Evolutionary conservation across 164 flowering plant species (phyloP).

Genomic region (Brasenia schreberi): DNA sequence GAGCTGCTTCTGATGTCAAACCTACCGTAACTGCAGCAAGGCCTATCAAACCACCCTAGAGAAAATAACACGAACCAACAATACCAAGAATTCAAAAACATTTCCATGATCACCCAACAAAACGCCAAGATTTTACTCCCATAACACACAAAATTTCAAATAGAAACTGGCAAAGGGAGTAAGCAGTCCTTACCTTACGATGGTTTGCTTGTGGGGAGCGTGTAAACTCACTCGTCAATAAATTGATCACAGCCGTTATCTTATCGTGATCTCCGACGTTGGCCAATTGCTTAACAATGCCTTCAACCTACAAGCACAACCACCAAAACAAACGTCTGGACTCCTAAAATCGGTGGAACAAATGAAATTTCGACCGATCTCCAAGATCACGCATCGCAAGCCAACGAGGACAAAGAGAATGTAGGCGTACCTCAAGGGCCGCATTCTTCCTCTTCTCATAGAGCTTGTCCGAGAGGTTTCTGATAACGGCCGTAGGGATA

Average conservation of each 20-base stretch:
- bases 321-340: background rate
- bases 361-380: background rate
- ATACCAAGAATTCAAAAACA: background rate
- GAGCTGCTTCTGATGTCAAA: constrained; percentile 75
- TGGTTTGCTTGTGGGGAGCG: constrained; percentile 82
- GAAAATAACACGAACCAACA: constrained; percentile 2
- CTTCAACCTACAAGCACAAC: constrained; percentile 49
- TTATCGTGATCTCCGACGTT: constrained; percentile 66
- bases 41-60: constrained; percentile 89
- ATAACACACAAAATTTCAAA: too few species aligned
- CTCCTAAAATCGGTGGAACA: background rate
- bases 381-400: background rate
- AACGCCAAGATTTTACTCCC: background rate
- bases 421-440: constrained; percentile 67
- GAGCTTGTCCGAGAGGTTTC: constrained; percentile 83
- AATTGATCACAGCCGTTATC: constrained; percentile 66
- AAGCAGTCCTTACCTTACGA: constrained; percentile 46
- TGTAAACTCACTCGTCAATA: constrained; percentile 64
- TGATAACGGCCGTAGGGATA: constrained; percentile 60
- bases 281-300: constrained; percentile 74
- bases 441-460: constrained; percentile 98
- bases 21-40: constrained; percentile 94
- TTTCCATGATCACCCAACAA: background rate
- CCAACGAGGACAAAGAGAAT: background rate
- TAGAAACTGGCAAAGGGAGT: background rate